Percentiles rank a stretch among this genome's conserved stretches.
These are phyloP conservation scores for Metschnikowia continentalis DNA, from an alignment of 805 yeast genomes.

Conservation along the genomic window DNA sequence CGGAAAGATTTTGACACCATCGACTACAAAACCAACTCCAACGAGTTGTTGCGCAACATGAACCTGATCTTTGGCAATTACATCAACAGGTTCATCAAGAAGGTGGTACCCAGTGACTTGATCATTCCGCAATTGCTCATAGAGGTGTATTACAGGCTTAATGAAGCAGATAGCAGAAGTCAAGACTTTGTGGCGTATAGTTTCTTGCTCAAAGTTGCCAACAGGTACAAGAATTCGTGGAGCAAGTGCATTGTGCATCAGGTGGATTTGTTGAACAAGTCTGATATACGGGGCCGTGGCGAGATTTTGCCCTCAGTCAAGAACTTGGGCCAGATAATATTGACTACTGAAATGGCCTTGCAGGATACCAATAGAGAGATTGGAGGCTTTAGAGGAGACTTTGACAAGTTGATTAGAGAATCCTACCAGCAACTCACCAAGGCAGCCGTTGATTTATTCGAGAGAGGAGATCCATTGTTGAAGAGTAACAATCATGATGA, in stretches of 20 bases:
- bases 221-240: constrained; percentile 56
- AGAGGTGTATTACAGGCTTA: constrained; percentile 25
- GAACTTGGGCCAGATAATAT: constrained; percentile 30
- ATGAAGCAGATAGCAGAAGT: constrained; percentile 39
- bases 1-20: constrained; percentile 25
- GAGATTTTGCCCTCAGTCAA: constrained; percentile 33
- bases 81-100: constrained; percentile 32
- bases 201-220: constrained; percentile 47
- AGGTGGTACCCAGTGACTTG: constrained; percentile 33
- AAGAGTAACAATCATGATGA: constrained; percentile 43
- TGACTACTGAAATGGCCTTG: constrained; percentile 31
- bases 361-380: constrained; percentile 18
- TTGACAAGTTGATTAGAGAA: constrained; percentile 23
- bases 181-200: constrained; percentile 59
- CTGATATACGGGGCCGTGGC: constrained; percentile 33
- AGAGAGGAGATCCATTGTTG: constrained; percentile 40
- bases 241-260: constrained; percentile 54
- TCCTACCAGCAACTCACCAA: constrained; percentile 32
- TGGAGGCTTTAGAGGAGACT: constrained; percentile 13
- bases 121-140: constrained; percentile 31
- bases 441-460: constrained; percentile 32
- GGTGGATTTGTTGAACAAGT: constrained; percentile 33
- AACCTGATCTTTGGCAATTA: constrained; percentile 43
- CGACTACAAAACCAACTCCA: constrained; percentile 44
- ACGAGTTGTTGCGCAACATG: constrained; percentile 43